phyloP scores from a whole-genome alignment of 768 basidiomycete species.

The Amanita subjunquillea region DNA sequence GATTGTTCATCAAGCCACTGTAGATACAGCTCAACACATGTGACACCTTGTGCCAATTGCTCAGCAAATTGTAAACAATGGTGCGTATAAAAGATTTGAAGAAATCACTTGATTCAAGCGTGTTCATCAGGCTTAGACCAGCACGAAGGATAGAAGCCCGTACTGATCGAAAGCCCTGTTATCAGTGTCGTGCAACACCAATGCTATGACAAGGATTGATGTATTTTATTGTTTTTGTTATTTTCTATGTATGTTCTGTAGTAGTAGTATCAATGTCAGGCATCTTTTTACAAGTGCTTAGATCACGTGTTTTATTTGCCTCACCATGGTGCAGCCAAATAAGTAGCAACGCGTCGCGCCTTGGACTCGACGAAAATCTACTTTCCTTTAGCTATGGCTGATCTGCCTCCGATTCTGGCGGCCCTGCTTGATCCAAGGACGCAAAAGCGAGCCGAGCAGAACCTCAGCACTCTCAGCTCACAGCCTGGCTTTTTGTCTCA shows the following conservation, averaged over 20 bases:
- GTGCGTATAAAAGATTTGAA: slow-evolving; percentile 14
- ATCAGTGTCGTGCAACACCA: slow-evolving; percentile 4
- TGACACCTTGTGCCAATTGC: slow-evolving; percentile 23
- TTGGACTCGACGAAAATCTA: not conserved
- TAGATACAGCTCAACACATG: slow-evolving; percentile 31
- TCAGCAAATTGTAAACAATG: slow-evolving; percentile 27
- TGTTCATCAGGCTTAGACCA: slow-evolving; percentile 16
- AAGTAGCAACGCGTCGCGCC: slow-evolving; percentile 3
- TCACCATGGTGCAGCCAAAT: slow-evolving; percentile 1
- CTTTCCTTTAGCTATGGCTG: slow-evolving; percentile 35
- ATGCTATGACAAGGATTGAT: not conserved
- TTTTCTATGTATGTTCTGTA: not conserved
- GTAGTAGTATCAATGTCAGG: not conserved
- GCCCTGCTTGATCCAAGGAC: slow-evolving; percentile 61
- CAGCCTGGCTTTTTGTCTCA: slow-evolving; percentile 74
- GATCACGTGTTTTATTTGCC: not conserved
- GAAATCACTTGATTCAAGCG: not conserved
- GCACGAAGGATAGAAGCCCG: slow-evolving; percentile 14
- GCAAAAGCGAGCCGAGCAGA: slow-evolving; percentile 75
- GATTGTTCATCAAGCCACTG: slow-evolving; percentile 30
- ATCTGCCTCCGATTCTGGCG: slow-evolving; percentile 59
- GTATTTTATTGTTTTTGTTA: not conserved
- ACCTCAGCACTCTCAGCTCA: slow-evolving; percentile 50
- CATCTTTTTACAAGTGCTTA: not conserved
- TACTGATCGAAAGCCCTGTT: slow-evolving; percentile 11